Base-by-base conservation (phyloP, 208 protist species). In the Perkinsela sp. region DNA sequence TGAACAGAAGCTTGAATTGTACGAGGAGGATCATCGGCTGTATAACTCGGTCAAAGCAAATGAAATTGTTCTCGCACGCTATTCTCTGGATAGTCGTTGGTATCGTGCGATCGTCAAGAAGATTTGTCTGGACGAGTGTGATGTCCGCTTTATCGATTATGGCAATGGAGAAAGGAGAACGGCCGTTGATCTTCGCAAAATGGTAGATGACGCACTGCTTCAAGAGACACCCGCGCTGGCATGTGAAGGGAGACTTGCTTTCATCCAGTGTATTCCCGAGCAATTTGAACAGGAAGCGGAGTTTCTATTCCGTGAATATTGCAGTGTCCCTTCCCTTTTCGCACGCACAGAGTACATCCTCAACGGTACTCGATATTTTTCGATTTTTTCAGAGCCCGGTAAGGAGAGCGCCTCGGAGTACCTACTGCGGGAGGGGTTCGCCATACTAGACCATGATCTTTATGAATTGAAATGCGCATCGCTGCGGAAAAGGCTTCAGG, bases 121-220 rank as follows among this genome's bases (percentile, higher is more conserved):
- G 48, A 74, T 76, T 6, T 68, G 68, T 28, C 77, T 80, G 66
- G 70, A 70, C 22, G 75, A 78, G 30, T 65, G 65, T 16, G 72
- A 71, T 31, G 74, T 92, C 68, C 78, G 82, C 65, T 92, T 82
- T 73, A 77, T 90, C 29, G 87, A 92, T 71, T 90, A 84, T 80
- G 87, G 87, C 69, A 92, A 86, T 70, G 76, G 70, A 15, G 76
- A 79, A n/a, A 71, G 73, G 30, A 74, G 87, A 16, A 67, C 70
- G 16, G 29, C 76, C 29, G 79, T 80, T 69, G 70, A 81, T 66
- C 32, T 89, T 30, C 82, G 83, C 65, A 67, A 74, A 28, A 81
- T 92, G 31, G 81, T 84, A 29, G 71, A 72, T n/a, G 76, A 74
- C 30, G 31, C 75, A 31, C 28, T 81, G 0, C 73, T 86, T 31